phyloP scores from a whole-genome alignment of 2,329 filamentous ascomycete genomes.

The Aspergillus nomiae region DNA sequence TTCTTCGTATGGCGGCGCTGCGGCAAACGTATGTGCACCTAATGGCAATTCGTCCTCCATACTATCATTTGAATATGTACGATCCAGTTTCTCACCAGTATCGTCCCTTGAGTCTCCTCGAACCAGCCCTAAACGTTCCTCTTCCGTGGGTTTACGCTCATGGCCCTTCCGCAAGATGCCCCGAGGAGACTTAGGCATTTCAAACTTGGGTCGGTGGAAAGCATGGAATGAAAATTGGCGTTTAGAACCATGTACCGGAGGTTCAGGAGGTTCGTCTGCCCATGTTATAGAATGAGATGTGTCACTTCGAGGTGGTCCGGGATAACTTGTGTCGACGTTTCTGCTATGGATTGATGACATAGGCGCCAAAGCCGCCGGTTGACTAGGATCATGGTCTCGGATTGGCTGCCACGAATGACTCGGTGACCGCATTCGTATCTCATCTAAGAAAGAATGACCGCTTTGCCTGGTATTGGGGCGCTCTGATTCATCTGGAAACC shows the following conservation, averaged over 20 bases:
- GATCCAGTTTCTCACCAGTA: slow-evolving; percentile 33
- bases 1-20: slow-evolving; percentile 1
- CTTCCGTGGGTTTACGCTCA: slow-evolving; percentile 65
- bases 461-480: slow-evolving; percentile 32
- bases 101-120: slow-evolving; percentile 62
- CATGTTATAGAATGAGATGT: slow-evolving; percentile 43
- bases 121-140: slow-evolving; percentile 81
- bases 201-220: slow-evolving; percentile 58
- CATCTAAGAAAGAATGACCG: slow-evolving; percentile 40
- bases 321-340: slow-evolving; percentile 44
- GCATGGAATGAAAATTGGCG: slow-evolving; percentile 94
- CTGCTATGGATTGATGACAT: slow-evolving; percentile 59
- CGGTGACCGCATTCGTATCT: slow-evolving; percentile 40
- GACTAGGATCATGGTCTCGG: slow-evolving; percentile 42
- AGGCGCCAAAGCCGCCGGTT: slow-evolving; percentile 61
- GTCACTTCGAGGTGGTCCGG: slow-evolving; percentile 33
- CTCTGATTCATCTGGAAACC: slow-evolving; percentile 65
- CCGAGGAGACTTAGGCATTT: slow-evolving; percentile 32
- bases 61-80: slow-evolving; percentile 22
- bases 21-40: not conserved
- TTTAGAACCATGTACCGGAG: slow-evolving; percentile 55
- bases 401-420: slow-evolving; percentile 39
- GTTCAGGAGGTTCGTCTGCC: slow-evolving; percentile 38
- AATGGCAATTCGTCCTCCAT: slow-evolving; percentile 13
- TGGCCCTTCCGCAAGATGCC: slow-evolving; percentile 47